Percentiles rank a stretch among this genome's conserved stretches.
Evolutionary conservation across 139 green algal genomes (phyloP).

Genomic region (Haematococcus lacustris): DNA sequence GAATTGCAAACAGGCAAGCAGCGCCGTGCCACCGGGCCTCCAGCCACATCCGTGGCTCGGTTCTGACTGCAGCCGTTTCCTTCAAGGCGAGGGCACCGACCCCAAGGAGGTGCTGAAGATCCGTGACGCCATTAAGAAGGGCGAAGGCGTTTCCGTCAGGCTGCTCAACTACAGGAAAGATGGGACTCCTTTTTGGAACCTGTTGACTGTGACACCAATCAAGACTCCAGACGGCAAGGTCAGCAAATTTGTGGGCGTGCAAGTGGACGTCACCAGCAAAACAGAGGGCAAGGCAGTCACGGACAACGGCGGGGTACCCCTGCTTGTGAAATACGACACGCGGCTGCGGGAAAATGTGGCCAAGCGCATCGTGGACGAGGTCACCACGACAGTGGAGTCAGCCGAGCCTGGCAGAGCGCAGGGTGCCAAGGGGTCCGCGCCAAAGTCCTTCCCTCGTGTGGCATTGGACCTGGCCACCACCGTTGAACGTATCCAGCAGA

Average conservation of each 20-base stretch:
- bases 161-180: slow-evolving; percentile 91
- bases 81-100: slow-evolving; percentile 94
- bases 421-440: slow-evolving; percentile 19
- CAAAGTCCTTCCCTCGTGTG: slow-evolving; percentile 74
- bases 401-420: slow-evolving; percentile 11
- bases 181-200: slow-evolving; percentile 93
- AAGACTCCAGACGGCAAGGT: slow-evolving; percentile 74
- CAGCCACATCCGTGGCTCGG: too few species aligned
- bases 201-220: slow-evolving; percentile 93
- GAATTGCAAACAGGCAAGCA: neutral
- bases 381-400: slow-evolving; percentile 47
- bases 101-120: slow-evolving; percentile 78
- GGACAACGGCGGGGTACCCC: slow-evolving; percentile 48
- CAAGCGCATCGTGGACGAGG: slow-evolving; percentile 73
- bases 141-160: slow-evolving; percentile 56
- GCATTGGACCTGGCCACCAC: slow-evolving; percentile 94
- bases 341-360: slow-evolving; percentile 69
- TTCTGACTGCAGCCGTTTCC: slow-evolving; percentile 73
- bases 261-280: slow-evolving; percentile 91
- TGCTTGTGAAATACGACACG: slow-evolving; percentile 85
- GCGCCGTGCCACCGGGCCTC: too few species aligned
- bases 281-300: slow-evolving; percentile 78
- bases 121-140: slow-evolving; percentile 60
- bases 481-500: slow-evolving; percentile 97
- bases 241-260: slow-evolving; percentile 86